Conservation (phyloP, 768 basidiomycete genomes). For the Tylopilus rubrobrunneus region DNA sequence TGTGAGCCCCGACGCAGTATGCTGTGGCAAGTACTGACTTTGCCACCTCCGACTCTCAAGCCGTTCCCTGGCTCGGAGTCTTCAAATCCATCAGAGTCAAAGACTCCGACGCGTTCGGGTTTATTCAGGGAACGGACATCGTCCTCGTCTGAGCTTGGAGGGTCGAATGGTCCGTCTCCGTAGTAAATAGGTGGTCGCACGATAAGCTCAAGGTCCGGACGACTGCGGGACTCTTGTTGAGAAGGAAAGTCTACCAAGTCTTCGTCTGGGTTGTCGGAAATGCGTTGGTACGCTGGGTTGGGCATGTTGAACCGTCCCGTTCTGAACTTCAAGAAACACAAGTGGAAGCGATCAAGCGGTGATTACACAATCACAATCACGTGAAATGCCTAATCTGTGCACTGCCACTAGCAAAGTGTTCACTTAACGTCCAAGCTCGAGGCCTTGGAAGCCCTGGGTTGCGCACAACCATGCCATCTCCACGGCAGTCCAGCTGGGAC, state of each 20-base stretch:
- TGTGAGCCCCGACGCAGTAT: neutral
- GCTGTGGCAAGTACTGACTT: conserved; percentile 28
- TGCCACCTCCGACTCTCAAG: conserved; percentile 34
- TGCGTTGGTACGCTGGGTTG: conserved; percentile 26
- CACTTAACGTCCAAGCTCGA: too few relatives aligned
- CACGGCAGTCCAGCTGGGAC: conserved; percentile 71
- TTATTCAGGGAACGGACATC: conserved; percentile 49
- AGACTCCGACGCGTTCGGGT: conserved; percentile 13
- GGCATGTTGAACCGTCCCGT: conserved; percentile 22
- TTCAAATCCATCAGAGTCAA: conserved; percentile 5
- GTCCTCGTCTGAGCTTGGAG: conserved; percentile 73
- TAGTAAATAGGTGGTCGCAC: conserved; percentile 51
- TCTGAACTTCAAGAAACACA: neutral
- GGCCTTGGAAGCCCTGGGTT: neutral
- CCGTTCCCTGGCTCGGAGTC: conserved; percentile 29
- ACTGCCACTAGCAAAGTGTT: too few relatives aligned
- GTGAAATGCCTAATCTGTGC: neutral
- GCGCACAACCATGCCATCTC: conserved; percentile 29
- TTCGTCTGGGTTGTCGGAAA: conserved; percentile 23
- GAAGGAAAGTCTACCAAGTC: conserved; percentile 9
- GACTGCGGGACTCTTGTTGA: conserved; percentile 5
- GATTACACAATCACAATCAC: conserved; percentile 17
- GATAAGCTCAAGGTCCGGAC: conserved; percentile 5
- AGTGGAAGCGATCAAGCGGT: conserved; percentile 3
- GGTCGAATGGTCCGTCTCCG: conserved; percentile 72